Base-by-base conservation (phyloP, 2,329 filamentous ascomycete genomes). In the Aureobasidium uvarum region DNA sequence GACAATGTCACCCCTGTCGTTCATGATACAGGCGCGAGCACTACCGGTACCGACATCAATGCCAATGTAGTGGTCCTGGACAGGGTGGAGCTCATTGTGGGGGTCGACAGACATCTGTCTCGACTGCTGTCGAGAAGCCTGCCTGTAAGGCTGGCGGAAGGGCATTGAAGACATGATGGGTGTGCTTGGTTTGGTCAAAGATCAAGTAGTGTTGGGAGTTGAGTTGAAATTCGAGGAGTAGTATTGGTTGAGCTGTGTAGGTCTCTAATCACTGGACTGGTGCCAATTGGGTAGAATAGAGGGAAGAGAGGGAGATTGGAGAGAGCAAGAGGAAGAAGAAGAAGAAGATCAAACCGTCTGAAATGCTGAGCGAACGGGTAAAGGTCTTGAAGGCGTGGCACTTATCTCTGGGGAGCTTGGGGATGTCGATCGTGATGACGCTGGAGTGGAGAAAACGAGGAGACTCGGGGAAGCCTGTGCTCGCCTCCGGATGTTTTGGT, bases 11-110 rank as follows among this genome's bases (percentile, higher is more conserved):
- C 95, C 95, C 46, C 89, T 88, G 68, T 88, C 85, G 76, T 98
- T 91, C 78, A 99, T 96, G 75, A 99, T 92, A 78, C 95, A 98
- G 64, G 95, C 95, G 75, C 95, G 87, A 45, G 94, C 95, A 76
- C 92, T 96, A 65, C 95, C 95, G 23, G 95, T 99, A 62, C 95
- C 95, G 59, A 99, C 94, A 80, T 99, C 95, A 71, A 99, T 91
- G 67, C 94, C 94, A 74, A 98, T 87, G 75, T 85, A 88, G 73
- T 88, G 84, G 71, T 86, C 83, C 69, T 82, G 76, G 67, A 84
- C 81, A 46, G 83, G 79, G 66, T 80, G 80, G 62, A 87, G 77
- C 70, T 86, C 83, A 72, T 87, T 84, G 69, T 83, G 81, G 58
- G 81, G 79, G 72, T 81, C 80, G 46, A 79, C 77, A 16, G 78